Base-by-base conservation (phyloP, 2,329 filamentous ascomycete species). In the Trichoderma pleuroti region DNA sequence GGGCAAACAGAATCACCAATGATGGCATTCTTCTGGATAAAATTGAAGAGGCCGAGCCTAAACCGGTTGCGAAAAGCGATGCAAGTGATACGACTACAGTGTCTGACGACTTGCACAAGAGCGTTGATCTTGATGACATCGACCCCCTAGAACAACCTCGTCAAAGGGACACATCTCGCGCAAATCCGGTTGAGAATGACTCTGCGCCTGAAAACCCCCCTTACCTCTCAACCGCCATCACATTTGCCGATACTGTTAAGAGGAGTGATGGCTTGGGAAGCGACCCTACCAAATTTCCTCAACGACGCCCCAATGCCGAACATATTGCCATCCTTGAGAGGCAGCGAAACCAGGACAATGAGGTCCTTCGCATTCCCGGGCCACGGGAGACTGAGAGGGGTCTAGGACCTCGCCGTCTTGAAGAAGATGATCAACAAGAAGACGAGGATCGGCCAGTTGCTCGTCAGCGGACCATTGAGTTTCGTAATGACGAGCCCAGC, bases 371-470 rank as follows among this genome's bases (percentile, higher is more conserved):
- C 52, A 98, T 99, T 75, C 96, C 96, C 0, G 94, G 94, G 24
- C 96, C 96, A 1, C 86, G 94, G 75, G 96, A 98, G 77, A 94
- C 92, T 62, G 96, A 99, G 76, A 88, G 89, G 64, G 96, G 95
- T 30, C 86, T 93, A 72, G 84, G 90, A 11, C 94, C 94, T 2
- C 83, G 84, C 70, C 83, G 85, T 34, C 80, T 89, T 2, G 80
- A 82, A 4, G 79, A 82, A 34, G 75, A 78, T 3, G 80, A 83
- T n/a, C 75, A 77, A n/a, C 77, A 79, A 36, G 80, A 80, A 54
- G 76, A 78, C 34, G 81, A 79, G 59, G 80, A 79, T 64, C 78
- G 78, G 21, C 71, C 73, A 12, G 74, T 77, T 49, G 76, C 73
- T 21, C 75, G 73, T 30, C 73, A 77, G 12, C 52, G 39, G 10